Evolutionary conservation across 208 protist species (phyloP), one percentile per base, ranked within the genome.

Genomic region (Leptomonas seymouri): DNA sequence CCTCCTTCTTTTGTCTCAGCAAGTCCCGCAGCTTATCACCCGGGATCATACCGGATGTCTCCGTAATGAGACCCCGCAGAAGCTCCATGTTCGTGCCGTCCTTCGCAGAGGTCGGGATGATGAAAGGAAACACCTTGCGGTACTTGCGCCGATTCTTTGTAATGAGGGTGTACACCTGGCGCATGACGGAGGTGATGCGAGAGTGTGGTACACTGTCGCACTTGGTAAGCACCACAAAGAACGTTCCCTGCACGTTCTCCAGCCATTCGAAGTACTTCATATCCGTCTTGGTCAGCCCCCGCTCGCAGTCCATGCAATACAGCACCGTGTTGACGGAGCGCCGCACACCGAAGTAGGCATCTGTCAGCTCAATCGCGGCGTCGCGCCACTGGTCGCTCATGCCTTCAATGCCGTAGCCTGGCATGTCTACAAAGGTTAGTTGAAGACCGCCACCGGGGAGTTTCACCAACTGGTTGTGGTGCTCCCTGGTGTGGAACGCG

Each of bases 251-350:
- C 25, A 95, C 78, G 49, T 97, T 97, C 64, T 94, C 88, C 2
- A 97, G 77, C 90, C 90, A 95, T 39, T 85, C 64, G 62, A 97
- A 91, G 76, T 95, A 97, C 57, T 84, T 89, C 39, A 95, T 67
- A 81, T 97, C 93, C 15, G 76, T 87, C 73, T 91, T 90, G n/a
- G 90, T 95, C 39, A 95, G 80, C 4, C 90, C 90, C 7, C 81
- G 80, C 56, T 89, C 87, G 71, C 87, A 93, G 77, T 97, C 93
- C 59, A 95, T 88, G 69, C 93, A 97, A 67, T 94, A 92, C 25
- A 97, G 76, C 14, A 95, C 87, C 36, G 93, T 97, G 74, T 97
- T 97, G 45, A 97, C 87, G 5, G 90, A 95, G 41, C 93, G 90
- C 21, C 93, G 85, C 36, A 95, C 90, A n/a, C 93, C 93, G 34